Conservation (phyloP, 345 rosid genomes). For the Syzygium aqueum region DNA sequence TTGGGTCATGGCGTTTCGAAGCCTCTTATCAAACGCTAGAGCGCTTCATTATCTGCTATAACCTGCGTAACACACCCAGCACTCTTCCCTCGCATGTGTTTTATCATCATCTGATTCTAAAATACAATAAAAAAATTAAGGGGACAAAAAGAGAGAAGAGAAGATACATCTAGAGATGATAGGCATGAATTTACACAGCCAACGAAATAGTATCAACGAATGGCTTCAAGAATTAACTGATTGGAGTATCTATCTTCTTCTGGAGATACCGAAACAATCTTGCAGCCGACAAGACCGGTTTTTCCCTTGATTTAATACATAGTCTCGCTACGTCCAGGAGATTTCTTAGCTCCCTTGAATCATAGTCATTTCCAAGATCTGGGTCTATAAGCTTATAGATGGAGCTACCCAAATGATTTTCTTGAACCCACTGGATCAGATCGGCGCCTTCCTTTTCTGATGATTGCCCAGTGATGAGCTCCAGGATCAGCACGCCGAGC, state of each 20-base stretch:
- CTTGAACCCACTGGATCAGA: constrained; percentile 79
- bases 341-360: constrained; percentile 54
- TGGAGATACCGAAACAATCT: constrained; percentile 66
- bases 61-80: neutral
- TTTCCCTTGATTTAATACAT: constrained; percentile 53
- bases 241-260: constrained; percentile 29
- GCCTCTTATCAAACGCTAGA: neutral
- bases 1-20: neutral
- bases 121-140: neutral
- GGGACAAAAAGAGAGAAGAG: neutral
- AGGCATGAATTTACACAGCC: neutral
- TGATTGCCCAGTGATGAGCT: constrained; percentile 85
- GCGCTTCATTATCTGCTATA: neutral
- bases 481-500: constrained; percentile 81
- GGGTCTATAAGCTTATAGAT: constrained; percentile 84
- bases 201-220: neutral
- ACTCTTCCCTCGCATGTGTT: neutral
- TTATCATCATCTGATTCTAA: neutral
- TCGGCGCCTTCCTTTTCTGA: constrained; percentile 52
- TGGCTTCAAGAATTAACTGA: neutral
- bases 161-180: neutral
- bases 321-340: constrained; percentile 67
- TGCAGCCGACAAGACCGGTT: constrained; percentile 45
- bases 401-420: constrained; percentile 48
- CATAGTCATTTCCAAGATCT: constrained; percentile 62